A percentile compares a stretch with the other conserved stretches of the same genome.
Evolutionary conservation across 208 protist species (phyloP).

Genomic region (Crithidia sp.): DNA sequence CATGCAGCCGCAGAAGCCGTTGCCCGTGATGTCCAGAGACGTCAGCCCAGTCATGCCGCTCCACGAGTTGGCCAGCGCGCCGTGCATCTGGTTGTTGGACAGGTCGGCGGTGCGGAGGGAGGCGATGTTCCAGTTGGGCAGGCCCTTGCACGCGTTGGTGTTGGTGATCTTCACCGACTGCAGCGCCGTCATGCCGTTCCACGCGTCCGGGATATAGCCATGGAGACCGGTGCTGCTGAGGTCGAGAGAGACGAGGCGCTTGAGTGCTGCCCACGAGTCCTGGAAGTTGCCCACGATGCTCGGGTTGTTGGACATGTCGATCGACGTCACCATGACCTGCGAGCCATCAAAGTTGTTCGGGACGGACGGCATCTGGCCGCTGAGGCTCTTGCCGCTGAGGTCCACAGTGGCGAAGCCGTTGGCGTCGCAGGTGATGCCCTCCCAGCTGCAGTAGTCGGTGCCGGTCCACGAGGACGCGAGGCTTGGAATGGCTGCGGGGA

Average conservation of each 20-base stretch:
- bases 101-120: slow-evolving; percentile 19
- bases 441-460: slow-evolving; percentile 11
- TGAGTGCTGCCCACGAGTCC: not conserved
- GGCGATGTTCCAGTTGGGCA: slow-evolving; percentile 25
- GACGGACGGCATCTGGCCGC: not conserved
- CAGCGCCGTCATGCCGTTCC: not conserved
- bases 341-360: not conserved
- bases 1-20: slow-evolving; percentile 19
- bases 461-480: not conserved
- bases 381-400: slow-evolving; percentile 14
- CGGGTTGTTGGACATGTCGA: slow-evolving; percentile 23
- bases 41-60: slow-evolving; percentile 11
- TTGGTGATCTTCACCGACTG: not conserved
- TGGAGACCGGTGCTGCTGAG: slow-evolving; percentile 2
- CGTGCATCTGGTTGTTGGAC: slow-evolving; percentile 21
- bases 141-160: slow-evolving; percentile 2
- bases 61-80: slow-evolving; percentile 22
- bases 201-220: slow-evolving; percentile 12
- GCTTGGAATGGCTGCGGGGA: not conserved
- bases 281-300: not conserved
- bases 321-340: not conserved
- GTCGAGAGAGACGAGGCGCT: not conserved
- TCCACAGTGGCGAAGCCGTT: slow-evolving; percentile 16
- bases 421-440: slow-evolving; percentile 17
- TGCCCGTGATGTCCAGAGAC: slow-evolving; percentile 21